Conservation (phyloP, 805 yeast species). For the Yarrowia bubula region DNA sequence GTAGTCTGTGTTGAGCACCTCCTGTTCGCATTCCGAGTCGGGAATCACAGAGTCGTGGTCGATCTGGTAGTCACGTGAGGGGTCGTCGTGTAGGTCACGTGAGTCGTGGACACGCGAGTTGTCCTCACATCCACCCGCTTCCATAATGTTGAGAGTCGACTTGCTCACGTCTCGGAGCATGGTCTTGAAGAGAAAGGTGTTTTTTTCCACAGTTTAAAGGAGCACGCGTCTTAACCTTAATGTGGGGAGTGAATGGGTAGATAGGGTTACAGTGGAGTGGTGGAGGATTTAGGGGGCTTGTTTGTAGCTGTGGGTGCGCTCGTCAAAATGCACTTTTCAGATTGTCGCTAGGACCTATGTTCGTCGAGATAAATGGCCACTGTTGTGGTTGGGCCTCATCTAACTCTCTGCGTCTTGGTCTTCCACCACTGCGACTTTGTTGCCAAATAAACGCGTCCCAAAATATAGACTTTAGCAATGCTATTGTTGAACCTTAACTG, state of each 20-base stretch:
- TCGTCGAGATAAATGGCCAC: background rate
- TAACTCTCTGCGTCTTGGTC: too few species aligned
- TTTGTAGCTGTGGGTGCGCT: too few species aligned
- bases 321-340: too few species aligned
- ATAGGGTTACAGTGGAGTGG: too few species aligned
- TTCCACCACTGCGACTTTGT: too few species aligned
- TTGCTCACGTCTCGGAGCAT: conserved; percentile 26
- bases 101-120: background rate
- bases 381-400: background rate
- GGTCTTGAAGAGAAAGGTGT: background rate
- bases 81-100: background rate
- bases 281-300: too few species aligned
- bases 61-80: conserved; percentile 44
- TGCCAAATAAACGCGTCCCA: conserved; percentile 8
- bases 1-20: conserved; percentile 69
- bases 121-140: background rate
- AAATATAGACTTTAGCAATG: background rate
- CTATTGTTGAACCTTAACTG: background rate
- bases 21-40: conserved; percentile 91
- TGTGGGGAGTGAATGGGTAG: too few species aligned
- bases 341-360: too few species aligned
- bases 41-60: conserved; percentile 62
- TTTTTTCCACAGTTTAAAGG: background rate
- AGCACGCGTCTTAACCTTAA: background rate
- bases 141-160: conserved; percentile 19